These are phyloP conservation scores for Nissolia schottii DNA, from an alignment of 306 rosid species.

Conservation along the genomic window DNA sequence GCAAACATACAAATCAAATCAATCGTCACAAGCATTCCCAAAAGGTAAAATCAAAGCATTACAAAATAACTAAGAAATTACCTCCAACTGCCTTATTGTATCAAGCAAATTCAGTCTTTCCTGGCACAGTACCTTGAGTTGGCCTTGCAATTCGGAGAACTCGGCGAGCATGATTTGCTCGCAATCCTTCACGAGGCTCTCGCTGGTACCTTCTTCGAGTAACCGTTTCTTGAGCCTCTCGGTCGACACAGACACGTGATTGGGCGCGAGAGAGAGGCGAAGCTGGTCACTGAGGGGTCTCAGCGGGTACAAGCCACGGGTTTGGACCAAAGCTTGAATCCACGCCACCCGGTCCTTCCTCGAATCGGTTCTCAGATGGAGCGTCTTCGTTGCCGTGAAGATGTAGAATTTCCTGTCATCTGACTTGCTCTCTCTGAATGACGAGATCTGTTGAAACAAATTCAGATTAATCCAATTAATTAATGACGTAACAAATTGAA, in stretches of 20 bases:
- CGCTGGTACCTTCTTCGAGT: conserved; percentile 70
- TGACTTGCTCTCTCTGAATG: conserved; percentile 91
- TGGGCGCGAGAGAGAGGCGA: conserved; percentile 47
- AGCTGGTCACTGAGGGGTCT: conserved; percentile 41
- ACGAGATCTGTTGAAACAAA: conserved; percentile 80
- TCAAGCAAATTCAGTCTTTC: conserved; percentile 77
- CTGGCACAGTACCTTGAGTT: conserved; percentile 54
- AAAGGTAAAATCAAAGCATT: background rate
- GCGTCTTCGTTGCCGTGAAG: conserved; percentile 92
- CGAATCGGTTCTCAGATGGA: conserved; percentile 84
- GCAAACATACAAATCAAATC: background rate
- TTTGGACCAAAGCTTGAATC: conserved; percentile 82
- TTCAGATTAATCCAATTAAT: too few species aligned
- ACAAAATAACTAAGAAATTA: conserved; percentile 26
- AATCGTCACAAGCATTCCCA: background rate
- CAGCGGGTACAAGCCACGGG: conserved; percentile 60
- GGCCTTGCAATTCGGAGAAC: conserved; percentile 70
- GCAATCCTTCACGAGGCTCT: conserved; percentile 66
- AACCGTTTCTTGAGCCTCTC: conserved; percentile 68
- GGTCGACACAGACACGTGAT: conserved; percentile 64
- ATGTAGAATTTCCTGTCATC: conserved; percentile 79
- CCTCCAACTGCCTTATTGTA: conserved; percentile 89
- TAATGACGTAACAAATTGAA: background rate
- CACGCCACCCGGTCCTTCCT: conserved; percentile 83
- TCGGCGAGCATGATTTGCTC: conserved; percentile 88